A percentile compares a stretch with the other conserved stretches of the same genome.
Conservation (phyloP, 495 filamentous ascomycete species). For the Penicillium egyptiacum region DNA sequence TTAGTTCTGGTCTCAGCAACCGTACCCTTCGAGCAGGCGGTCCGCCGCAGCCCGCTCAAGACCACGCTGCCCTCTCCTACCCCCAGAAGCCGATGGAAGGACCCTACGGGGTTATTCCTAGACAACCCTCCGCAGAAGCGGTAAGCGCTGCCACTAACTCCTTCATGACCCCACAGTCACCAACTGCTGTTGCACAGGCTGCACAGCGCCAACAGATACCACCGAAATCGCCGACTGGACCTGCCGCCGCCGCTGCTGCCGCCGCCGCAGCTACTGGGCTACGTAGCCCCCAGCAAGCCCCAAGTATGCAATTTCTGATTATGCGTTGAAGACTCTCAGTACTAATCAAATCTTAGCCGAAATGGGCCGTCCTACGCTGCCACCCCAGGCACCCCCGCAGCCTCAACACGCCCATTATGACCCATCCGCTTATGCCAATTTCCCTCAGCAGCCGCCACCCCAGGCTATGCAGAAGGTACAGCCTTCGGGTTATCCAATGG, state of each 20-base stretch:
- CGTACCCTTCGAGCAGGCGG: slow-evolving; percentile 63
- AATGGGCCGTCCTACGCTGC: slow-evolving; percentile 37
- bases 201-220: slow-evolving; percentile 37
- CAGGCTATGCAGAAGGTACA: slow-evolving; percentile 31
- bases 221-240: slow-evolving; percentile 35
- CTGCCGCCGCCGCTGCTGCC: slow-evolving; percentile 34
- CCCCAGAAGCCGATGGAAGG: slow-evolving; percentile 50
- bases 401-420: slow-evolving; percentile 62
- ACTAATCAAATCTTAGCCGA: slow-evolving; percentile 25
- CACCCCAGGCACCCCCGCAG: slow-evolving; percentile 52
- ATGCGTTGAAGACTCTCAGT: not conserved
- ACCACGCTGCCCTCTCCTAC: slow-evolving; percentile 41
- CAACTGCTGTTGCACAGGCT: slow-evolving; percentile 32
- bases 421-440: slow-evolving; percentile 68
- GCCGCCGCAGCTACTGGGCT: slow-evolving; percentile 38
- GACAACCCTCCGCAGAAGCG: slow-evolving; percentile 48
- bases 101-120: slow-evolving; percentile 48
- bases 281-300: slow-evolving; percentile 33
- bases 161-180: slow-evolving; percentile 45
- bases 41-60: slow-evolving; percentile 51
- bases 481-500: slow-evolving; percentile 21
- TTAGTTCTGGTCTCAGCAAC: slow-evolving; percentile 58
- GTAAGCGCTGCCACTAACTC: slow-evolving; percentile 49
- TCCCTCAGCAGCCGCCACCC: slow-evolving; percentile 46
- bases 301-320: slow-evolving; percentile 31